Base-by-base conservation (phyloP, 176 grass and related monocot species). In the Tillandsia leiboldiana region DNA sequence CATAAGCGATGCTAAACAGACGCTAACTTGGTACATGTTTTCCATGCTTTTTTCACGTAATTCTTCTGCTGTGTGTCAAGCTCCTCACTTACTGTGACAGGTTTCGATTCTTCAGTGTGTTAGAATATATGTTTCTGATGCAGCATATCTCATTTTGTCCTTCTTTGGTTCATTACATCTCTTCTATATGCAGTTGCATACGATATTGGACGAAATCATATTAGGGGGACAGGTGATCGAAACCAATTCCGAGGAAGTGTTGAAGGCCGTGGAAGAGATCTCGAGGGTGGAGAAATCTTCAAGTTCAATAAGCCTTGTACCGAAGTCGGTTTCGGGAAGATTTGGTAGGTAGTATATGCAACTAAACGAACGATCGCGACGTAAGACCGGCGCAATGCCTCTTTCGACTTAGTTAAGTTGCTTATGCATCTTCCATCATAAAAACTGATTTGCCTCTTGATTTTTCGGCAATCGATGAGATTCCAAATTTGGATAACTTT, bases 141-240 rank as follows among this genome's bases (percentile, higher is more conserved):
- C 51, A 27, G 12, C 56, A 59, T 59, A 18, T 17, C n/a, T 22
- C 29, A 42, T 22, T 50, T 18, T 51, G 49, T 51, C n/a, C 13
- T 66, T 81, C 42, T 48, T 68, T 48, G 20, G 49, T 61, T 83
- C 62, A 61, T 74, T 51, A 8, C 0, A 58, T 62, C 75, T 76
- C 50, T 2, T 80, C 67, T 75, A 72, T 90, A 74, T 90, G 77
- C 86, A 97, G 89, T 75, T 92, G 77, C 86, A 97, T 79, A 85
- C 72, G 11, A 76, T 97, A 83, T 81, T 97, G 75, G 94, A 97
- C 79, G 94, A 97, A 81, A 97, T 97, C 71, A 90, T 97, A 79
- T 62, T 92, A 26, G 86, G 94, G 12, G 94, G 94, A 26, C 89
- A 87, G 70, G 94, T 97, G 20, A 80, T 87, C 59, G 89, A 97